phyloP scores from a whole-genome alignment of 1,284 basidiomycete species.

The Tranzscheliella williamsii region DNA sequence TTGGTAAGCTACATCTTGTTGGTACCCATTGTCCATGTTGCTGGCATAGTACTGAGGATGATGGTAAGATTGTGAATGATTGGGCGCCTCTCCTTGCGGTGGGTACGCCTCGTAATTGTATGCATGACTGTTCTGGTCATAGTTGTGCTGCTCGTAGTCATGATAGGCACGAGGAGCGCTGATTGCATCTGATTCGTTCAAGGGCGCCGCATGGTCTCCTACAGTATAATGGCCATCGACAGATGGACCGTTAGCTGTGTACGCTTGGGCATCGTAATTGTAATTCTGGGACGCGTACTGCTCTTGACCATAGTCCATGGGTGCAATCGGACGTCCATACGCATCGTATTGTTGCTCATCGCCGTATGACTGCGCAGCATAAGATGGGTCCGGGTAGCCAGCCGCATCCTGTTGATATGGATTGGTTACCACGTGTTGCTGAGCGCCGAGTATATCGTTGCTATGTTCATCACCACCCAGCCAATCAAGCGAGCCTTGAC shows the following conservation, averaged over 20 bases:
- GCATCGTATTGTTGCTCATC: constrained; percentile 21
- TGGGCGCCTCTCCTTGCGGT: no score
- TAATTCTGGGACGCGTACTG: constrained; percentile 17
- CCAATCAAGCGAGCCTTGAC: constrained; percentile 29
- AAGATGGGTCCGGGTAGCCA: no score
- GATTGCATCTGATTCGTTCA: no score
- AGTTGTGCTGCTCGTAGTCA: neutral
- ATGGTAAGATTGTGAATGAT: no score
- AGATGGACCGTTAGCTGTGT: no score
- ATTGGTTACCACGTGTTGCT: neutral
- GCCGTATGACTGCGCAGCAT: neutral
- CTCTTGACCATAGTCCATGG: constrained; percentile 3
- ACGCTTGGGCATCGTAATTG: constrained; percentile 12
- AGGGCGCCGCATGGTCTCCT: no score
- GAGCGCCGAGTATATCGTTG: neutral
- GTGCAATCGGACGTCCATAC: constrained; percentile 14
- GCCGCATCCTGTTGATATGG: neutral
- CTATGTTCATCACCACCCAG: constrained; percentile 1
- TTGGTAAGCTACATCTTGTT: no score
- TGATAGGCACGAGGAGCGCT: no score
- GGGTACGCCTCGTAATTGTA: no score
- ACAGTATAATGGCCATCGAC: no score
- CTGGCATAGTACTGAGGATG: no score
- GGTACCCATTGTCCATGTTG: no score
- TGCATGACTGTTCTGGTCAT: neutral